Evolutionary conservation across 352 stramenopile genomes (phyloP).

Genomic region (Phytopythium vexans): DNA sequence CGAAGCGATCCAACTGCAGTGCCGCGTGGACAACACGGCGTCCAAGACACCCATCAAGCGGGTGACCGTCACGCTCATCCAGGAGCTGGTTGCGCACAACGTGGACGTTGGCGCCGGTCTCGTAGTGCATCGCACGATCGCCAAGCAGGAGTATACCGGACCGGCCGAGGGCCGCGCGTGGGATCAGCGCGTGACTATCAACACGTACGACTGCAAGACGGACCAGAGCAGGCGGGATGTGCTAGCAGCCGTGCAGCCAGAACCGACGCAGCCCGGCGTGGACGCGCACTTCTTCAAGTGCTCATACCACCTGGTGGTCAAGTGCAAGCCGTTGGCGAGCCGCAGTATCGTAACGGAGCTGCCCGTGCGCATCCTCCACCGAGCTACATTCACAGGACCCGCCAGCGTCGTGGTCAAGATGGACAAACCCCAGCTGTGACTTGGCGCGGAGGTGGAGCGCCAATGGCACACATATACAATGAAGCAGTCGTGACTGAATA

Average conservation of each 20-base stretch:
- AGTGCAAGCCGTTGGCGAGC: constrained; percentile 25
- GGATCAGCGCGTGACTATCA: constrained; percentile 13
- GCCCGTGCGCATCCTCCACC: constrained; percentile 21
- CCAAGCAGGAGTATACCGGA: constrained; percentile 13
- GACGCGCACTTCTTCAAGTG: constrained; percentile 23
- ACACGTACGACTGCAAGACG: constrained; percentile 15
- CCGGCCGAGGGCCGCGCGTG: constrained; percentile 6
- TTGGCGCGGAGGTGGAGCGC: not conserved
- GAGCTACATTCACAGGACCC: constrained; percentile 7
- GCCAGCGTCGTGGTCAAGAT: not conserved
- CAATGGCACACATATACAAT: not conserved
- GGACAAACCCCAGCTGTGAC: not conserved
- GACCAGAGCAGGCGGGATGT: no score
- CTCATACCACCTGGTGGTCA: constrained; percentile 23
- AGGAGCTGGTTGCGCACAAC: constrained; percentile 22
- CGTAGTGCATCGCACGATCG: constrained; percentile 20
- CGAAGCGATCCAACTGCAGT: constrained; percentile 15
- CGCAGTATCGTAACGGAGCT: constrained; percentile 17
- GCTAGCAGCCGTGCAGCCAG: no score
- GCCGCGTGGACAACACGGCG: constrained; percentile 14
- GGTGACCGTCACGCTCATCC: constrained; percentile 19
- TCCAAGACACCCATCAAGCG: constrained; percentile 17
- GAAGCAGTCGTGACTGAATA: no score
- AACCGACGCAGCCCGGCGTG: constrained; percentile 5
- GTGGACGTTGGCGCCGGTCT: constrained; percentile 8